Evolutionary conservation across 2,329 filamentous ascomycete genomes (phyloP).

Genomic region (Colletotrichum sp.): DNA sequence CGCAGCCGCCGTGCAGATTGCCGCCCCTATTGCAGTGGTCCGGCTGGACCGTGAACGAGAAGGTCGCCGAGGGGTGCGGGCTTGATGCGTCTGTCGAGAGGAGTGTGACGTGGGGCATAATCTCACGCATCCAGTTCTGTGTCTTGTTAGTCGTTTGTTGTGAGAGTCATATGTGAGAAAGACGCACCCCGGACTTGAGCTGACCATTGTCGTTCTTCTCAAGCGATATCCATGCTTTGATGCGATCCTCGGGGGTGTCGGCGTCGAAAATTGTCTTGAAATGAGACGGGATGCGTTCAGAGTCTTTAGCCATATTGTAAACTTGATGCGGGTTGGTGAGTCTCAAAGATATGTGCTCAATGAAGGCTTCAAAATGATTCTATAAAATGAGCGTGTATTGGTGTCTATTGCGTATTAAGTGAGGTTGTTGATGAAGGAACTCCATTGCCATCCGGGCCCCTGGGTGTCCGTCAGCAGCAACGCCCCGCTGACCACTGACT

Average conservation of each 20-base stretch:
- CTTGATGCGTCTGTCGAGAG: constrained; percentile 36
- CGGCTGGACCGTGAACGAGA: constrained; percentile 54
- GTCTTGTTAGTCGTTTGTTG: neutral
- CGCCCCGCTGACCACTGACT: neutral
- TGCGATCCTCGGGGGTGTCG: constrained; percentile 28
- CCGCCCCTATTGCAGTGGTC: constrained; percentile 57
- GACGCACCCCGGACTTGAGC: constrained; percentile 34
- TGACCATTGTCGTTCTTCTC: constrained; percentile 30
- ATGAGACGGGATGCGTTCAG: constrained; percentile 77
- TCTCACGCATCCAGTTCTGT: constrained; percentile 50
- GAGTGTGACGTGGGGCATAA: constrained; percentile 48
- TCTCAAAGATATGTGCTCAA: neutral
- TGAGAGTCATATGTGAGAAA: neutral
- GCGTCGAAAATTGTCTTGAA: constrained; percentile 13
- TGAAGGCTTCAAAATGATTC: neutral
- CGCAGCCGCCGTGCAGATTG: constrained; percentile 67
- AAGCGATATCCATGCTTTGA: constrained; percentile 35
- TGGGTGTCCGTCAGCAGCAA: neutral
- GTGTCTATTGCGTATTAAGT: neutral
- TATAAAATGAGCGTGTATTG: neutral
- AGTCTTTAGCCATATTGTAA: constrained; percentile 73
- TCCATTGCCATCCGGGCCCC: neutral
- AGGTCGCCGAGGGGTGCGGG: constrained; percentile 45
- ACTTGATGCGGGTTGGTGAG: neutral
- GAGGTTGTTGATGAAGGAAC: neutral